Percentiles rank a stretch among this genome's conserved stretches.
Evolutionary conservation across 495 filamentous ascomycete genomes (phyloP).

Genomic region (Lasiosphaeria hispida): DNA sequence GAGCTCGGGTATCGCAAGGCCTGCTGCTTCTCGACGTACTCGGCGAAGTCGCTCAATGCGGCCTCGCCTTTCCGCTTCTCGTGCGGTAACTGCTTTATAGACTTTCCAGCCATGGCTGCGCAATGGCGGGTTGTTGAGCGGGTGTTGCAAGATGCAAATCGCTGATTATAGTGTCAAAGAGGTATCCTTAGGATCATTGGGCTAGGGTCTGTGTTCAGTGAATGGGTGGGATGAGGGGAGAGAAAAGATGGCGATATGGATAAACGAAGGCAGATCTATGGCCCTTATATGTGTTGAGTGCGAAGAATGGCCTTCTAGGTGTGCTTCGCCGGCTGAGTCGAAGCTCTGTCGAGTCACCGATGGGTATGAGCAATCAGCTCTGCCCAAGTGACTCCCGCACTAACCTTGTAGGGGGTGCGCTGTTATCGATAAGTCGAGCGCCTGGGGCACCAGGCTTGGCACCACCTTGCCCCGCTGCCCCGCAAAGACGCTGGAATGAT

Average conservation of each 20-base stretch:
- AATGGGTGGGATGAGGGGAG: background rate
- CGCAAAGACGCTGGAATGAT: no score
- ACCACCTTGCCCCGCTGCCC: no score
- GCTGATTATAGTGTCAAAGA: background rate
- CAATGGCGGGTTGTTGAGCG: conserved; percentile 20
- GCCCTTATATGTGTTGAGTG: background rate
- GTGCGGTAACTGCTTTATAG: conserved; percentile 61
- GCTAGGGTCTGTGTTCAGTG: background rate
- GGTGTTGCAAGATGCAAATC: no score
- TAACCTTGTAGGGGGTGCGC: background rate
- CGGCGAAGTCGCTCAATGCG: conserved; percentile 93
- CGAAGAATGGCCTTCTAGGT: background rate
- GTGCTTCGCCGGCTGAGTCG: conserved; percentile 35
- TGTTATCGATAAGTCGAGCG: background rate
- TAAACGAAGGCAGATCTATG: background rate
- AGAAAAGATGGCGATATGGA: background rate
- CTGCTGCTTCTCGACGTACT: conserved; percentile 96
- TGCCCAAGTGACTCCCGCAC: background rate
- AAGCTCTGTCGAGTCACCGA: conserved; percentile 26
- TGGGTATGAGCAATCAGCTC: background rate
- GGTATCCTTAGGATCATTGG: conserved; percentile 22
- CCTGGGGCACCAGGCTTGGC: no score
- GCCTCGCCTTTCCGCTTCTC: conserved; percentile 85
- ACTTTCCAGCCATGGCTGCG: conserved; percentile 52
- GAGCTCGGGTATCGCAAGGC: conserved; percentile 53